Evolutionary conservation across 805 yeast species (phyloP), one percentile per base, ranked within the genome.

Genomic region (Yueomyces sinensis): DNA sequence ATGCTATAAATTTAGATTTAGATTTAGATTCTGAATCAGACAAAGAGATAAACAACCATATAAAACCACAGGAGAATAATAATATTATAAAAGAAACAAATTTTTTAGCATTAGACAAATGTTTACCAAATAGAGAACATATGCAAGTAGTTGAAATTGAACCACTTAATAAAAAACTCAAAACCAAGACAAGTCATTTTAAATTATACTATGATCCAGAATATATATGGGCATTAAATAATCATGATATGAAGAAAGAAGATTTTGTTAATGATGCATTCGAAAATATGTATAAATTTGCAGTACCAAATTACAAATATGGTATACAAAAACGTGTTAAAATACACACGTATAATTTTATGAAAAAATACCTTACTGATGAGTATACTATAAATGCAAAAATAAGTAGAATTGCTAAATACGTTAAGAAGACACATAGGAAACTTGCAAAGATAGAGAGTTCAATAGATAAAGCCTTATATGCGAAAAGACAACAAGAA

Each of bases 41-140:
- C 9, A 32, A 34, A 3, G 31, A 29, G 3, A 17, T 19, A 17
- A 18, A 25, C 9, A 15, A 28, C 16, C 18, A 3, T 4, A 32
- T 20, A 33, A 23, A 14, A 24, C 17, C 9, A 14, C 27, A 16
- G 32, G 42, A 11, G 22, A 9, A 13, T 22, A 13, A 20, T 4
- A 39, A 34, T 22, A 52, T 43, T 1, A 46, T 42, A 32, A 27
- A 38, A 30, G 43, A 41, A 18, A 73, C 79, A 2, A 47, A 55
- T 13, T 89, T 86, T 46, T 54, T 82, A 22, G 91, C 97, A 0
- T 62, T 89, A 19, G 96, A 87, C 51, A 89, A 89, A 54, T 83
- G 94, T 45, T 59, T 81, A 1, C 83, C 84, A 2, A 58, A 65
- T 14, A 61, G 94, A 17, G 47, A 60, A 17, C 82, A 68, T 48